Evolutionary conservation across 371 early-diverging fungal genomes (phyloP), one percentile per base, ranked within the genome.

Genomic region (Mucor circinelloides): DNA sequence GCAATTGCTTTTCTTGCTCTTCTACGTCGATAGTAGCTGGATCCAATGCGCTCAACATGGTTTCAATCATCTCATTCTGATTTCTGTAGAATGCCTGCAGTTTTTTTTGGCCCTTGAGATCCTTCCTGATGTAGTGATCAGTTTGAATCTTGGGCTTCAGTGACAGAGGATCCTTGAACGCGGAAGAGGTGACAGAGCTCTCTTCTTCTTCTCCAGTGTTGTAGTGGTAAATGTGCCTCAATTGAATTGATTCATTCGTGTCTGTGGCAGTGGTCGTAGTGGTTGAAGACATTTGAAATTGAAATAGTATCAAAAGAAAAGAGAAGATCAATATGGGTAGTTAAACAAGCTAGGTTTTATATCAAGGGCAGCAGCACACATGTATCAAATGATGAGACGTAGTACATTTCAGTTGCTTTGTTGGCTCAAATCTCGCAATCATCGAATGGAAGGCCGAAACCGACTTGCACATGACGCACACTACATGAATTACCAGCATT

Each of bases 41-140:
- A 64, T 71, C 75, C 77, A 58, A 80, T 15, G 93, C 90, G 17
- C 84, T 81, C 40, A 91, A 69, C 65, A 93, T 86, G 30, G 86
- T 86, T 28, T 93, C 88, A 64, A 96, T 96, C 48, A 92, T 82
- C 40, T 88, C 90, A 72, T 96, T 95, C 72, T 96, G 96, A 34
- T 86, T 79, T 63, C 86, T 82, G 73, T 96, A 96, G 74, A 93
- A 95, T 31, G 74, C 76, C 31, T 74, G 84, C 9, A 92, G 78
- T 36, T 76, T 74, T 32, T 52, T 54, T 15, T 58, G 40, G 36
- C 50, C 38, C 42, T 62, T 67, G 23, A 67, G 57, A 27, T 6
- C 2, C 3, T 56, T 31, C 1, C 58, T 48, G 13, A 80, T 62
- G 38, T 75, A 73, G 3, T 75, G 69, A 56, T 80, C 75, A 7